Base-by-base conservation (phyloP, 176 grass and related monocot genomes). In the Cocos nucifera region DNA sequence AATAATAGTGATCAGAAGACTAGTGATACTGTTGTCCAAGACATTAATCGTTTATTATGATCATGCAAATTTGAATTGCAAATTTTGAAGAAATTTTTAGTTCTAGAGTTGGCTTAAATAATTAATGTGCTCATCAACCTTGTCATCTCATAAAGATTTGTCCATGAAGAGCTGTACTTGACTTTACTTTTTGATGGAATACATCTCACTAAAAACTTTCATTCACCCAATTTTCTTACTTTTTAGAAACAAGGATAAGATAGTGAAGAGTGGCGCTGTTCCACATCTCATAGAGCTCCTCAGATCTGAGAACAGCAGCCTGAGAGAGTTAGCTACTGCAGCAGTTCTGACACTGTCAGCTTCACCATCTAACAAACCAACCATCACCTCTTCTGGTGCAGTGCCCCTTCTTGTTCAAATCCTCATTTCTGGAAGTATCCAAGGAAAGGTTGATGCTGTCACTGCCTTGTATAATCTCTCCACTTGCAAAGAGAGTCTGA, bases 371-470 rank as follows among this genome's bases (percentile, higher is more conserved):
- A 72, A 72, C 22, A 61, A 72, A 62, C 58, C 58, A 72, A 29
- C 69, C 2, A 53, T 72, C 20, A 50, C 50, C 17, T 53, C 58
- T 5, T 62, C 58, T 22, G 69, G 58, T 53, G 69, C 69, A 53
- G 58, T 72, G 15, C 69, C 69, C 10, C 49, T 61, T 72, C 57
- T 72, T 21, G 69, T 62, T 53, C 48, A 72, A 22, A 72, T 62
- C 23, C 69, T 72, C 14, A 39, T 22, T 22, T 59, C 69, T 30
- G 69, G 69, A 54, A 62, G 23, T 53, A 62, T 72, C 49, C 58
- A 72, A 61, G 69, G 57, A 72, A 72, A 51, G 25, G 69, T 72
- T 30, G 69, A 72, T 22, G 69, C 69, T 21, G 58, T 72, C 25
- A 62, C 69, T 29, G 49, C 58, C 17, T 17, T 72, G 14, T 72